Evolutionary conservation across 345 rosid species (phyloP), one percentile per base, ranked within the genome.

Genomic region (Populus euphratica): DNA sequence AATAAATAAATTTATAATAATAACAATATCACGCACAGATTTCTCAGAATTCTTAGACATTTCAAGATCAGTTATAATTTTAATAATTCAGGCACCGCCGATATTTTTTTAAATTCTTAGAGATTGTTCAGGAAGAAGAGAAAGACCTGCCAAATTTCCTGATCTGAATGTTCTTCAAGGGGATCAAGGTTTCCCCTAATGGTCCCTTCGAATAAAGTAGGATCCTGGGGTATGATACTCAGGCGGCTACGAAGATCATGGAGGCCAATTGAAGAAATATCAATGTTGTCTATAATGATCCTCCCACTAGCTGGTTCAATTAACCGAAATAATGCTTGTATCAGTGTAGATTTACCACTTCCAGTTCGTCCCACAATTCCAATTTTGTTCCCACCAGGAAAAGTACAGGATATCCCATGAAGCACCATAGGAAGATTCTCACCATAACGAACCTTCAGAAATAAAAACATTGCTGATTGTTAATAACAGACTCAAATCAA

Each of bases 361-460:
- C 99, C 99, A 5, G 99, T 96, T 76, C 99, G 87, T 69, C 99
- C 99, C 76, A 96, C 99, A 79, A 96, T 96, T 64, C 99, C 99
- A 76, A 94, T 96, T 82, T 94, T 96, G 76, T 86, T 91, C 20
- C 99, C 98, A 61, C 99, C 99, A 1, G 99, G 98, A 86, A 96
- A 96, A 71, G 83, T 76, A 78, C 97, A 89, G 81, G 85, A 86
- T 76, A 96, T 77, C 71, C 96, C 97, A 78, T 89, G 98, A 79
- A 94, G 97, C 65, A 96, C 99, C 78, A 88, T 73, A 8, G 99
- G 99, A 76, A 94, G 97, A 89, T 91, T 94, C 89, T 96, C 99
- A 75, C 79, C 95, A 84, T 96, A 96, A 25, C 97, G 98, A 82
- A 94, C 93, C 99, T 96, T 83, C 67, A 81, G 65, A 81, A 76